These are phyloP conservation scores for Schizothecium vesticola DNA, from an alignment of 495 filamentous ascomycete species.

Conservation along the genomic window DNA sequence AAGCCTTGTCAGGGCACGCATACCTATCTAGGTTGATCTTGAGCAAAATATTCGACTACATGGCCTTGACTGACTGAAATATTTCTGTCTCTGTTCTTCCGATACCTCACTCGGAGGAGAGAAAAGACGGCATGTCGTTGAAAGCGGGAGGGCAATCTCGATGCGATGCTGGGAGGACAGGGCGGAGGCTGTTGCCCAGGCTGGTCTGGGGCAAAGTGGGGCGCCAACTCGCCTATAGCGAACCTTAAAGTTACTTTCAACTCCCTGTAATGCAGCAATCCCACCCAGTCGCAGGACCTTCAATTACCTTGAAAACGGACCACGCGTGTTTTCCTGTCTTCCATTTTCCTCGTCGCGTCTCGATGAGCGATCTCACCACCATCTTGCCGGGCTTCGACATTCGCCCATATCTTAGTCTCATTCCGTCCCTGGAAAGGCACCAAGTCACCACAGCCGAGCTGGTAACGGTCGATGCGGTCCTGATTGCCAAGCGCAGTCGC, in stretches of 20 bases:
- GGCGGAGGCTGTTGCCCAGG: too few species aligned
- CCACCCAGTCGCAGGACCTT: background rate
- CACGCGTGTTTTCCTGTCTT: background rate
- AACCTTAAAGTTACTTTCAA: background rate
- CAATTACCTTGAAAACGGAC: background rate
- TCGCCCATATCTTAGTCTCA: slow-evolving; percentile 64
- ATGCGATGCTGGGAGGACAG: background rate
- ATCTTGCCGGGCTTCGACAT: slow-evolving; percentile 74
- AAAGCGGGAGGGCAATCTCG: background rate
- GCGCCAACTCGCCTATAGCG: background rate
- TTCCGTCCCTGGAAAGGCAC: slow-evolving; percentile 73
- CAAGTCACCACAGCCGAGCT: slow-evolving; percentile 76
- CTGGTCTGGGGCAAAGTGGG: background rate
- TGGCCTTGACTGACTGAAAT: background rate
- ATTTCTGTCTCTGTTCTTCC: background rate
- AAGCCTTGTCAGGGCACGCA: background rate
- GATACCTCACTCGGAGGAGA: background rate
- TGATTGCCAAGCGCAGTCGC: slow-evolving; percentile 81
- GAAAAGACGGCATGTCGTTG: background rate
- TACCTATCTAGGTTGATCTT: too few species aligned
- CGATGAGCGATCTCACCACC: slow-evolving; percentile 82
- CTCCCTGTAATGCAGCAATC: background rate
- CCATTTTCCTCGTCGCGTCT: slow-evolving; percentile 9
- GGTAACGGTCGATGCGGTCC: slow-evolving; percentile 72
- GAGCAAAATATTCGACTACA: background rate